These are phyloP conservation scores for Globisporangium emineosum DNA, from an alignment of 352 stramenopile species.

Conservation along the genomic window DNA sequence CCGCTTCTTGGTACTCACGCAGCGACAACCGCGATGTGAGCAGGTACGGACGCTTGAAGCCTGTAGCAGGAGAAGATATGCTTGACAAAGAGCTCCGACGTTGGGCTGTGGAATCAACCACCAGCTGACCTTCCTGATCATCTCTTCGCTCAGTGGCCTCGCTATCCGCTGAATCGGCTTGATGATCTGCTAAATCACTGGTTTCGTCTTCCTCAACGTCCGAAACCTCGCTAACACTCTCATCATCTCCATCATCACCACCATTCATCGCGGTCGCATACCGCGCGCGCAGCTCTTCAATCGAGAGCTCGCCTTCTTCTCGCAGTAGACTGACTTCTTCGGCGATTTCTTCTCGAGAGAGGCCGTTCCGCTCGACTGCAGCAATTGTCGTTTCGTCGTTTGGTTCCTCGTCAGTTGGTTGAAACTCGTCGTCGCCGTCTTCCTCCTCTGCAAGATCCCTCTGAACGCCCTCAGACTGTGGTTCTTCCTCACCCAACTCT, in stretches of 20 bases:
- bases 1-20: conserved; percentile 76
- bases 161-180: neutral
- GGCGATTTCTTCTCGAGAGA: too few species aligned
- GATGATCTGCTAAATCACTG: neutral
- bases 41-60: conserved; percentile 69
- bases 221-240: neutral
- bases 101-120: neutral
- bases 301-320: conserved; percentile 81
- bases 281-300: conserved; percentile 83
- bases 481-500: conserved; percentile 20
- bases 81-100: neutral
- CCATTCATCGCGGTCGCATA: conserved; percentile 34
- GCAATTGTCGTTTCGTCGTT: too few species aligned
- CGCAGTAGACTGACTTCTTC: too few species aligned
- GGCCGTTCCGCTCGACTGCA: too few species aligned
- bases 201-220: neutral
- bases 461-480: neutral
- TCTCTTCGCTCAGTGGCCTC: neutral
- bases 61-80: neutral
- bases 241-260: conserved; percentile 1
- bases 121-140: neutral
- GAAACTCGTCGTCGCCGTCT: conserved; percentile 23
- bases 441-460: neutral
- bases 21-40: conserved; percentile 60
- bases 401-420: conserved; percentile 11